Evolutionary conservation across 2,329 filamentous ascomycete genomes (phyloP).

Genomic region (Malbranchea zuffiana): DNA sequence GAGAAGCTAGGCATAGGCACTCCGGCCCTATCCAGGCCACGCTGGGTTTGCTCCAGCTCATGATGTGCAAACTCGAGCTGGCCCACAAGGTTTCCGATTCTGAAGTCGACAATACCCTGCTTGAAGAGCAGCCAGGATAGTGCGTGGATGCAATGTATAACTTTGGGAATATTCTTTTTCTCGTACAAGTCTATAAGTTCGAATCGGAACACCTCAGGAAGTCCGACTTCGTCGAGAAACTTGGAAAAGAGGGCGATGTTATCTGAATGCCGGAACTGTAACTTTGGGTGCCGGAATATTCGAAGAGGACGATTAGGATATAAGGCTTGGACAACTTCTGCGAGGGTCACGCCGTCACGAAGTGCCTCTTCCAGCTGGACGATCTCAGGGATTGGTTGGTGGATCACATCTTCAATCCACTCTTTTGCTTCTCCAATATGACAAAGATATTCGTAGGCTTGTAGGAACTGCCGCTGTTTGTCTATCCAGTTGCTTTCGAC

Average conservation of each 20-base stretch:
- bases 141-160: conserved; percentile 97
- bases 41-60: conserved; percentile 92
- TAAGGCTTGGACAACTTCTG: conserved; percentile 83
- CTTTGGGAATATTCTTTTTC: conserved; percentile 98
- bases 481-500: conserved; percentile 95
- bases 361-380: conserved; percentile 88
- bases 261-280: conserved; percentile 93
- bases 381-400: conserved; percentile 77
- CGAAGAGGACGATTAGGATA: conserved; percentile 64
- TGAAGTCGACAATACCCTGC: conserved; percentile 87
- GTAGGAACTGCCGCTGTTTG: conserved; percentile 88
- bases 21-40: conserved; percentile 89
- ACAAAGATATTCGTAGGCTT: conserved; percentile 96
- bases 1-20: conserved; percentile 96
- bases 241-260: conserved; percentile 96
- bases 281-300: conserved; percentile 73
- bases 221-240: conserved; percentile 78
- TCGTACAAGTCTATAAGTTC: conserved; percentile 97
- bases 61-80: conserved; percentile 97
- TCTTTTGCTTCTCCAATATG: conserved; percentile 98
- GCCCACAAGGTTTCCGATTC: conserved; percentile 91
- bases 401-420: conserved; percentile 91
- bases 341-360: conserved; percentile 83
- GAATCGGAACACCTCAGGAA: conserved; percentile 93
- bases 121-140: conserved; percentile 94